Evolutionary conservation across 1,139 yeast species (phyloP).

Genomic region (Saccharomyces pastorianus): DNA sequence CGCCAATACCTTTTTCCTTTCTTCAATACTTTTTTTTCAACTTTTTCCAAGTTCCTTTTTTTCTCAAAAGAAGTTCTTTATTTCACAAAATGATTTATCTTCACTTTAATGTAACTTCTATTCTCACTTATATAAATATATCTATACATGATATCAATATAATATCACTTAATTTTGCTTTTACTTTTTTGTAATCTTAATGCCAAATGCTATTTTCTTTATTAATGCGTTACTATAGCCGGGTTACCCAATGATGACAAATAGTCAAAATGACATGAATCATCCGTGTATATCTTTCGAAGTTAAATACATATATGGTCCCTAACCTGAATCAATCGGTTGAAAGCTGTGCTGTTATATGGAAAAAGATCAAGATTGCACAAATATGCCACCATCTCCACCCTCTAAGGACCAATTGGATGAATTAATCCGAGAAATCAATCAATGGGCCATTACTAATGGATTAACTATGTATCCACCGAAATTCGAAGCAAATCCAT

Average conservation of each 20-base stretch:
- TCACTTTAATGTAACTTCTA: not conserved
- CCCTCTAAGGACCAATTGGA: not conserved
- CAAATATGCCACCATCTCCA: not conserved
- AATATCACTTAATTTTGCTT: not conserved
- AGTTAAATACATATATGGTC: not conserved
- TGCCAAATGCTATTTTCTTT: not conserved
- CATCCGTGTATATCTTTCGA: not conserved
- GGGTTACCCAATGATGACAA: not conserved
- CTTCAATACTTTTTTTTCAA: not conserved
- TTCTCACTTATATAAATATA: not conserved
- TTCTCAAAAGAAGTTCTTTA: not conserved
- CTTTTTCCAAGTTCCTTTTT: not conserved
- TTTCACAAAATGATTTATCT: not conserved
- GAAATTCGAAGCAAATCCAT: conserved; percentile 35
- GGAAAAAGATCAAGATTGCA: not conserved
- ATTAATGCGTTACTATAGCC: not conserved
- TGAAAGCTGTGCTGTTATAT: not conserved
- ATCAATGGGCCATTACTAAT: conserved; percentile 72
- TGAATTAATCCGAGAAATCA: conserved; percentile 32
- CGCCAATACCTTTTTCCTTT: not conserved
- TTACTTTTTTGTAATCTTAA: not conserved
- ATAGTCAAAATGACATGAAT: not conserved
- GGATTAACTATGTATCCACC: conserved; percentile 77
- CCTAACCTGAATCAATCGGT: not conserved
- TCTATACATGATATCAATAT: not conserved